Conservation (phyloP, 2,329 filamentous ascomycete species). For the Colletotrichum lupini region DNA sequence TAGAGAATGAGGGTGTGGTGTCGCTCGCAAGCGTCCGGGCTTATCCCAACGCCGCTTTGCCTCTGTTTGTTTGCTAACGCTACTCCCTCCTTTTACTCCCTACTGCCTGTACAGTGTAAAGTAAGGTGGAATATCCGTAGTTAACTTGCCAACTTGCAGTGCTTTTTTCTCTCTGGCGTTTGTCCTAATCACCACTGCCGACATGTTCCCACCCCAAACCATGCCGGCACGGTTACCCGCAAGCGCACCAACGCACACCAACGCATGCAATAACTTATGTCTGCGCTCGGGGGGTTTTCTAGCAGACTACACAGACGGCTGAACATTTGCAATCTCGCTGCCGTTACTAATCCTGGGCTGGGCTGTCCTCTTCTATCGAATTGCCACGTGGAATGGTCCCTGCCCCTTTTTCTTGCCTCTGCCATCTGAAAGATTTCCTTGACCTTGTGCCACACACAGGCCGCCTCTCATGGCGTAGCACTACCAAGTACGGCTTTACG, state of each 20-base stretch:
- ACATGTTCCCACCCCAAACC: neutral
- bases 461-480: neutral
- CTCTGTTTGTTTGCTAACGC: neutral
- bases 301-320: neutral
- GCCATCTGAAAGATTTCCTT: neutral
- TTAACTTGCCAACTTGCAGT: neutral
- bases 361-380: neutral
- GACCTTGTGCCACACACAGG: neutral
- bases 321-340: slow-evolving; percentile 12
- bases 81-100: neutral
- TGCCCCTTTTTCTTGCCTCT: neutral
- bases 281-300: neutral
- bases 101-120: neutral
- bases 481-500: neutral
- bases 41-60: neutral
- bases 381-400: neutral
- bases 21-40: neutral
- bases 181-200: slow-evolving; percentile 13
- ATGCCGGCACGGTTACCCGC: neutral
- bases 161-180: slow-evolving; percentile 4
- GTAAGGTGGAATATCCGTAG: no score
- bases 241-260: neutral
- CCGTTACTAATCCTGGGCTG: neutral
- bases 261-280: neutral
- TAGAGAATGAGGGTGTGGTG: neutral